These are phyloP conservation scores for Colletotrichum lupini DNA, from an alignment of 2,329 filamentous ascomycete species.

Conservation along the genomic window DNA sequence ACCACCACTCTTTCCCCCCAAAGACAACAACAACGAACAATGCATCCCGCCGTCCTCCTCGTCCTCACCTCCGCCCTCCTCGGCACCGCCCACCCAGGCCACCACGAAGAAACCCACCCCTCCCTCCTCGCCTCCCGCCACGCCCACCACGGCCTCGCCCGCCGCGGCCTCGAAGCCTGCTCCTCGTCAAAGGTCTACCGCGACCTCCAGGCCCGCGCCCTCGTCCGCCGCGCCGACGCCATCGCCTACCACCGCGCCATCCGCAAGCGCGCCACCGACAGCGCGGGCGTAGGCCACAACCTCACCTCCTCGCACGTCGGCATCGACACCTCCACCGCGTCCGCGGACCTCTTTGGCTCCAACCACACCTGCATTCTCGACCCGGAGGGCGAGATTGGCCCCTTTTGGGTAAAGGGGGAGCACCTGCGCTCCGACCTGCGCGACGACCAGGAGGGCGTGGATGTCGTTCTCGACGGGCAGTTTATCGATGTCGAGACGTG, in stretches of 20 bases:
- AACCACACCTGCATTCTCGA: constrained; percentile 56
- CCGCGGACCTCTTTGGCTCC: constrained; percentile 44
- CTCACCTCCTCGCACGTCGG: constrained; percentile 5
- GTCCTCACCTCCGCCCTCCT: constrained; percentile 15
- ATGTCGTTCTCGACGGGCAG: constrained; percentile 27
- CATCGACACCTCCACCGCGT: constrained; percentile 11
- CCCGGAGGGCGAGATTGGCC: constrained; percentile 58
- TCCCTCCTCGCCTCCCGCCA: constrained; percentile 17
- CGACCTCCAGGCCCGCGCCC: constrained; percentile 20
- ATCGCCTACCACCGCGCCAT: constrained; percentile 21
- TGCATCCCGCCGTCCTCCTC: constrained; percentile 21
- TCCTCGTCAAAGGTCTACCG: constrained; percentile 8
- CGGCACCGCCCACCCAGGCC: constrained; percentile 18
- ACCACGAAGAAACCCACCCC: constrained; percentile 21
- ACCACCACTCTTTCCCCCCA: neutral
- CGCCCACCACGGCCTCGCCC: constrained; percentile 21
- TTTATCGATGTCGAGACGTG: constrained; percentile 32
- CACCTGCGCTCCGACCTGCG: constrained; percentile 28
- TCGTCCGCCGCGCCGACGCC: constrained; percentile 20
- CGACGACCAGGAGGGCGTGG: constrained; percentile 22
- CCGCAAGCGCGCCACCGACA: constrained; percentile 23
- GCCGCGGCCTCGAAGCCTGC: constrained; percentile 18
- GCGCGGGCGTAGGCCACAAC: constrained; percentile 10
- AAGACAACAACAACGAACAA: neutral
- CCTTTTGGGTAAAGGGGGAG: constrained; percentile 50